phyloP scores from a whole-genome alignment of 2,329 filamentous ascomycete genomes.

The Coniochaeta sp. region DNA sequence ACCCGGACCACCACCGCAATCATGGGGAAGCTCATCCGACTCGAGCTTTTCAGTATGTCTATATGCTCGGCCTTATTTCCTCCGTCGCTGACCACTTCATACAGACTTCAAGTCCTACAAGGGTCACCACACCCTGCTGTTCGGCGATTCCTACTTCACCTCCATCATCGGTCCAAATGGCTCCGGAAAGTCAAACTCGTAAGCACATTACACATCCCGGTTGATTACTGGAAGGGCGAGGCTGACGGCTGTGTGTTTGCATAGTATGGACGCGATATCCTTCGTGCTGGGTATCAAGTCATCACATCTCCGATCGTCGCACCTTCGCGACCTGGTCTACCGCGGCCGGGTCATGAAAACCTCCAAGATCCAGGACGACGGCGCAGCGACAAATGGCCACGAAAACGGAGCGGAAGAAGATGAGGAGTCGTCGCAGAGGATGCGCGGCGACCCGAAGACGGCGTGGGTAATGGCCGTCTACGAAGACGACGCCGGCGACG shows the following conservation, averaged over 20 bases:
- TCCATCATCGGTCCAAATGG: slow-evolving; percentile 99
- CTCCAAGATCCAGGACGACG: slow-evolving; percentile 86
- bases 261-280: slow-evolving; percentile 96
- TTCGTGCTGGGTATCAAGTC: slow-evolving; percentile 99
- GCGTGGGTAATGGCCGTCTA: slow-evolving; percentile 99
- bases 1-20: slow-evolving; percentile 26
- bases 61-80: background rate
- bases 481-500: slow-evolving; percentile 91
- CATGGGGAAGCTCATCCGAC: slow-evolving; percentile 94
- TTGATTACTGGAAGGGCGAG: background rate
- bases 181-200: slow-evolving; percentile 98
- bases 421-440: slow-evolving; percentile 53
- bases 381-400: slow-evolving; percentile 59
- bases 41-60: slow-evolving; percentile 82
- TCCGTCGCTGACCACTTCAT: slow-evolving; percentile 7
- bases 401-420: slow-evolving; percentile 54
- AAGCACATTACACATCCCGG: slow-evolving; percentile 27
- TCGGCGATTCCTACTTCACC: slow-evolving; percentile 97
- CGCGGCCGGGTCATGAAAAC: slow-evolving; percentile 89
- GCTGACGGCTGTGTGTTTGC: background rate
- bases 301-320: slow-evolving; percentile 89
- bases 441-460: slow-evolving; percentile 76
- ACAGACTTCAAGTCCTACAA: slow-evolving; percentile 99
- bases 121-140: slow-evolving; percentile 87
- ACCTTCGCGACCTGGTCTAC: slow-evolving; percentile 92